Evolutionary conservation across 2,329 filamentous ascomycete species (phyloP).

Genomic region (Scedosporium boydii): DNA sequence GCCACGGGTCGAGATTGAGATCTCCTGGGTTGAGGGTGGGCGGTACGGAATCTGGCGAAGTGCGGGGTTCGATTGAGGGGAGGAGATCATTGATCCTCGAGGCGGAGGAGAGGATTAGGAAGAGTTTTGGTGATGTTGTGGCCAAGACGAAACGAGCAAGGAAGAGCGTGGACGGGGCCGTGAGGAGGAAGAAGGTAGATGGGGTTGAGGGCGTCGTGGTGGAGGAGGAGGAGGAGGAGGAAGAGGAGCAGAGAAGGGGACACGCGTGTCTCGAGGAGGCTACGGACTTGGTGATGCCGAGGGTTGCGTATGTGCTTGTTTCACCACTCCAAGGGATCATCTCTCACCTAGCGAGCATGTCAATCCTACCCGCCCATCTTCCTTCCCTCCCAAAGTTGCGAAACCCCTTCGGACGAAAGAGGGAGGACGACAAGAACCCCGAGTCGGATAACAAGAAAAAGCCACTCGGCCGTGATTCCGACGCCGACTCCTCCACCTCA

Average conservation of each 20-base stretch:
- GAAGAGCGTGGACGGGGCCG: slow-evolving; percentile 1
- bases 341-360: slow-evolving; percentile 53
- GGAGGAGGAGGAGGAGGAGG: slow-evolving; percentile 9
- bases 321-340: slow-evolving; percentile 56
- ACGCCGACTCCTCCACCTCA: slow-evolving; percentile 15
- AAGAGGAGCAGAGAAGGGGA: neutral
- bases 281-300: slow-evolving; percentile 24
- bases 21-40: slow-evolving; percentile 37
- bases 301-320: slow-evolving; percentile 51
- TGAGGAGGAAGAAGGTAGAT: neutral
- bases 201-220: slow-evolving; percentile 5
- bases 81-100: slow-evolving; percentile 27
- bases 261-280: slow-evolving; percentile 12
- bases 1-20: slow-evolving; percentile 10
- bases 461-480: slow-evolving; percentile 13
- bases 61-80: slow-evolving; percentile 23
- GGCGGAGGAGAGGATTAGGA: slow-evolving; percentile 36
- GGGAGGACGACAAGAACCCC: slow-evolving; percentile 9
- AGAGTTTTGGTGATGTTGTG: slow-evolving; percentile 37
- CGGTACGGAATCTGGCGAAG: slow-evolving; percentile 34
- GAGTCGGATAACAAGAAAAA: neutral
- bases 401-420: neutral
- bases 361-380: slow-evolving; percentile 29
- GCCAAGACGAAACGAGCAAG: slow-evolving; percentile 24
- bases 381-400: slow-evolving; percentile 11